phyloP scores from a whole-genome alignment of 257 asterid genomes.

The Przewalskia tangutica region DNA sequence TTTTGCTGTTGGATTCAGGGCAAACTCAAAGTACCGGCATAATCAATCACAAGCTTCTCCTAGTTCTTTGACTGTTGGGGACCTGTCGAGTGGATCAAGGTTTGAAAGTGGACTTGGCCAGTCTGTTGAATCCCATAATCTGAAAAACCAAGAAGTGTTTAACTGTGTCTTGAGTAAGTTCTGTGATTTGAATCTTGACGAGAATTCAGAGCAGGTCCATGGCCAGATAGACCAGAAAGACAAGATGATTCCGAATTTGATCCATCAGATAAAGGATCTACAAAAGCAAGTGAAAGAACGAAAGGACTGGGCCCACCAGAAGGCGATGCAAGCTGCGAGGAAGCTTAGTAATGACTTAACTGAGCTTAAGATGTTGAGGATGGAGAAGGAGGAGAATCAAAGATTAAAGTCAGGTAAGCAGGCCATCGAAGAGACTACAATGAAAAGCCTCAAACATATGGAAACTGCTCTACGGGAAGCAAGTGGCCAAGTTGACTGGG shows the following conservation, averaged over 20 bases:
- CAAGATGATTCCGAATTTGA: constrained; percentile 52
- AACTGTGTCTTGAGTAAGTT: constrained; percentile 63
- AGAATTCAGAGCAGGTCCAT: constrained; percentile 37
- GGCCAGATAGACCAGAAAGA: constrained; percentile 59
- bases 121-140: constrained; percentile 36
- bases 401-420: constrained; percentile 62
- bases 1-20: constrained; percentile 87
- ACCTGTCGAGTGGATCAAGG: constrained; percentile 14
- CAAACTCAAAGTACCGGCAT: constrained; percentile 45
- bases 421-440: constrained; percentile 45
- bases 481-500: constrained; percentile 74
- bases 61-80: constrained; percentile 36
- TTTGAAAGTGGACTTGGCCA: constrained; percentile 21
- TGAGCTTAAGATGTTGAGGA: constrained; percentile 66
- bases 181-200: constrained; percentile 66
- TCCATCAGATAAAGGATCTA: constrained; percentile 65
- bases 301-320: constrained; percentile 93
- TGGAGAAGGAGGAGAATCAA: constrained; percentile 82
- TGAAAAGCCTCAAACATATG: constrained; percentile 62
- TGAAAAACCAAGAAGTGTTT: constrained; percentile 61
- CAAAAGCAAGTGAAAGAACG: constrained; percentile 74
- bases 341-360: constrained; percentile 75
- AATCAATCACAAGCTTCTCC: constrained; percentile 48
- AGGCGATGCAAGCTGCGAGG: too few relatives aligned
- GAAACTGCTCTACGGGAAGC: constrained; percentile 73